A percentile compares a stretch with the other conserved stretches of the same genome.
These are phyloP conservation scores for Lodderomyces theae DNA, from an alignment of 1,139 yeast species.

Conservation along the genomic window DNA sequence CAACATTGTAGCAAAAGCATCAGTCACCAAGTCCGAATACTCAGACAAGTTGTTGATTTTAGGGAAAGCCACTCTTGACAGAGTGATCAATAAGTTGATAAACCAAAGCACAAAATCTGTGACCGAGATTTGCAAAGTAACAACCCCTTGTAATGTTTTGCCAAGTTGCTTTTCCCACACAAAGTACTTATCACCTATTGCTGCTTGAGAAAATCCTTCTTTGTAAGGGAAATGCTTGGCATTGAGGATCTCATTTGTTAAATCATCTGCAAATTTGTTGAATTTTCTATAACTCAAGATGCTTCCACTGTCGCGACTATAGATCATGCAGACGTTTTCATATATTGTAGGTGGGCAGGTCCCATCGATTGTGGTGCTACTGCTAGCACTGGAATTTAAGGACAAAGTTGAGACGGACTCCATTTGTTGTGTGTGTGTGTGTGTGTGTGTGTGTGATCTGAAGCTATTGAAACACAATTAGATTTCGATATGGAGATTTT, in stretches of 20 bases:
- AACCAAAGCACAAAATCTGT: slow-evolving; percentile 36
- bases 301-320: slow-evolving; percentile 21
- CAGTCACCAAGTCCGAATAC: slow-evolving; percentile 20
- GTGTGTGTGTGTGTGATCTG: slow-evolving; percentile 3
- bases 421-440: no score
- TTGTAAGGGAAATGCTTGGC: slow-evolving; percentile 6
- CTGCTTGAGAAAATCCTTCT: slow-evolving; percentile 12
- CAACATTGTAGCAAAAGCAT: slow-evolving; percentile 38
- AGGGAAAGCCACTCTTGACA: slow-evolving; percentile 13
- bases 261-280: slow-evolving; percentile 5
- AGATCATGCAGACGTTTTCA: slow-evolving; percentile 31
- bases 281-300: slow-evolving; percentile 13
- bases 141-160: slow-evolving; percentile 22
- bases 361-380: slow-evolving; percentile 11
- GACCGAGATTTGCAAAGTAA: slow-evolving; percentile 23
- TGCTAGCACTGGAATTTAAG: slow-evolving; percentile 12
- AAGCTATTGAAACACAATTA: no score
- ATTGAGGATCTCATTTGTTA: not conserved
- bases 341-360: slow-evolving; percentile 21
- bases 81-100: slow-evolving; percentile 23
- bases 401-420: slow-evolving; percentile 13
- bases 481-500: not conserved
- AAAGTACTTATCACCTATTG: slow-evolving; percentile 13
- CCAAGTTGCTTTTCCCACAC: slow-evolving; percentile 20
- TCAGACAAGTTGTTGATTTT: slow-evolving; percentile 1